A percentile compares a stretch with the other conserved stretches of the same genome.
Evolutionary conservation across 768 basidiomycete genomes (phyloP).

Genomic region (Leucosporidium creatinivorum): DNA sequence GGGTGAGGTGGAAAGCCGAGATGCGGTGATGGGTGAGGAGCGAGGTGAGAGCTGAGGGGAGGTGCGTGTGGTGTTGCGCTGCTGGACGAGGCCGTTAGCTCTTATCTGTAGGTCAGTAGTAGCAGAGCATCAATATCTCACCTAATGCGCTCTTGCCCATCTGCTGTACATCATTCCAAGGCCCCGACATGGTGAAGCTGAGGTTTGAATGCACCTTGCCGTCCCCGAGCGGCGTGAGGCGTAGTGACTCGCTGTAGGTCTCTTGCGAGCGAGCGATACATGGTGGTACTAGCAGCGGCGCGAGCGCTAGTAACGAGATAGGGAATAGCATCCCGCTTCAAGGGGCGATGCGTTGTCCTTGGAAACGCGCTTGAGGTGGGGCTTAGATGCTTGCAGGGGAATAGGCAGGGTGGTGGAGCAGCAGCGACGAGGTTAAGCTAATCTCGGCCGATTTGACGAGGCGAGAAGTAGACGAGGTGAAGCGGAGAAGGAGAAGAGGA

Average conservation of each 20-base stretch:
- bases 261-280: constrained; percentile 34
- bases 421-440: too few species aligned
- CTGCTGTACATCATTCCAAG: constrained; percentile 37
- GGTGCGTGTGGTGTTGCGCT: constrained; percentile 62
- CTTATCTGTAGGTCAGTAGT: neutral
- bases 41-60: constrained; percentile 79
- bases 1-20: constrained; percentile 76
- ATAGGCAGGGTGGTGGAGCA: too few species aligned
- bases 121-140: neutral
- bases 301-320: too few species aligned
- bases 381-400: too few species aligned
- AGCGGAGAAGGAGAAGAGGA: too few species aligned
- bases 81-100: neutral
- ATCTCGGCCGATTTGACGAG: too few species aligned
- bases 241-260: constrained; percentile 50
- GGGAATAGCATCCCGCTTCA: too few species aligned
- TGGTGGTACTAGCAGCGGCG: too few species aligned
- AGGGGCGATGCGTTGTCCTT: too few species aligned
- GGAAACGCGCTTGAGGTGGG: too few species aligned
- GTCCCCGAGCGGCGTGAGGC: constrained; percentile 60
- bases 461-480: too few species aligned
- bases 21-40: constrained; percentile 77
- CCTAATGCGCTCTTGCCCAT: constrained; percentile 40
- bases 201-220: constrained; percentile 76
- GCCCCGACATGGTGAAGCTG: constrained; percentile 57